Evolutionary conservation across 148 eudicot species (phyloP), one percentile per base, ranked within the genome.

Genomic region (Rhododendron vialii): DNA sequence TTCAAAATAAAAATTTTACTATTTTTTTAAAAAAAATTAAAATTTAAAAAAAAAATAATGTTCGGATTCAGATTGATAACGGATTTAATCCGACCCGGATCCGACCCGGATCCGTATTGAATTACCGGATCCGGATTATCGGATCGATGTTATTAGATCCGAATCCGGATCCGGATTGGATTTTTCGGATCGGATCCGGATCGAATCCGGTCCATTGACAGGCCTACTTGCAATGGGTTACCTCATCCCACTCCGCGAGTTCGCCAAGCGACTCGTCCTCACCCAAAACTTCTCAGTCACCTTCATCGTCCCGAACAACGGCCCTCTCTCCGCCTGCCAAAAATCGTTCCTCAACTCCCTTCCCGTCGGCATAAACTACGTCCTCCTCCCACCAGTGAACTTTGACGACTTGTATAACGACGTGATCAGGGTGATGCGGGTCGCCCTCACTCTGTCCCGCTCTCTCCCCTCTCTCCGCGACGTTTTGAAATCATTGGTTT

Each of bases 211-310:
- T n/a, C n/a, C n/a, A n/a, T n/a, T n/a, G n/a, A n/a, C n/a, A n/a
- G n/a, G n/a, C n/a, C n/a, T n/a, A 7, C 96, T 92, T 2, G 95
- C 93, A 17, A 91, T 94, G 94, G 96, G 95, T 24, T 95, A 94
- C 82, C 86, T 93, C 30, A 93, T 92, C 89, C 95, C 94, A 1
- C 26, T 93, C 2, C 82, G 80, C 5, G 92, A 91, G 48, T 89
- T 93, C n/a, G 92, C 95, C 61, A 92, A 91, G 45, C 87, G 78
- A 75, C 95, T 94, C 86, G 80, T 86, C 45, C 73, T 1, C 74
- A 83, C 15, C 82, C 92, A 92, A 86, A 76, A 77, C 43, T 86
- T 93, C 80, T 15, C 87, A 4, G 26, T 87, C 53, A 88, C 93
- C 41, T 51, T 94, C 73, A 73, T 93, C 84, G 26, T 92, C 73